Percentiles rank a stretch among this genome's conserved stretches.
These are phyloP conservation scores for Chionographis japonica DNA, from an alignment of 106 monocot species.

Conservation along the genomic window DNA sequence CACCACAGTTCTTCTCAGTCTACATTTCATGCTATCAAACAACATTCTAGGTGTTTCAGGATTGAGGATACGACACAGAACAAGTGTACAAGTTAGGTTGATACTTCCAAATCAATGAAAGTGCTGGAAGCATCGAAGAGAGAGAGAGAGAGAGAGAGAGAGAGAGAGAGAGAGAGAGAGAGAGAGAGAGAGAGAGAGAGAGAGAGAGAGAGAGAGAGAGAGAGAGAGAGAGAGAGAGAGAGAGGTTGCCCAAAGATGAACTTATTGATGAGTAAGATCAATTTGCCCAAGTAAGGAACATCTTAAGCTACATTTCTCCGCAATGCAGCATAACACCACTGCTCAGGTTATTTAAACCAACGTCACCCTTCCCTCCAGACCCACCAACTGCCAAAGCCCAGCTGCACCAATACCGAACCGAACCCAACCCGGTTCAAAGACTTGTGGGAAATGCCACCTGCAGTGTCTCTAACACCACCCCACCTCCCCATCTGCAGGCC, in stretches of 20 bases:
- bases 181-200: too few species aligned
- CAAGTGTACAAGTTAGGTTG: too few species aligned
- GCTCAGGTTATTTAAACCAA: slow-evolving; percentile 31
- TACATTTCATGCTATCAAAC: background rate
- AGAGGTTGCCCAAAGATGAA: too few species aligned
- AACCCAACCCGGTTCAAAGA: background rate
- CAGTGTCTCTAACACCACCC: slow-evolving; percentile 30
- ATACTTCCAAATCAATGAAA: background rate
- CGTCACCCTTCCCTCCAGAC: slow-evolving; percentile 38
- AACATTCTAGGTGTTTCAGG: slow-evolving; percentile 1
- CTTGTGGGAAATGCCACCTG: slow-evolving; percentile 19
- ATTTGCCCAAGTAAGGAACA: slow-evolving; percentile 1
- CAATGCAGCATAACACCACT: slow-evolving; percentile 5
- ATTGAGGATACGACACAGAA: background rate
- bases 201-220: too few species aligned
- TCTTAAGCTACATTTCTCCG: background rate
- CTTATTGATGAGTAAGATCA: background rate
- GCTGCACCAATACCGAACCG: background rate
- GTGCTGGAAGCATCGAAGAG: slow-evolving; percentile 12
- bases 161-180: too few species aligned
- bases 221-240: too few species aligned
- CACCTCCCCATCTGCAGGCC: slow-evolving; percentile 22
- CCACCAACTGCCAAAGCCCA: background rate
- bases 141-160: too few species aligned
- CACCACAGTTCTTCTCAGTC: too few species aligned